phyloP scores from a whole-genome alignment of 176 grass and related monocot genomes.

The Dendrocalamus sinicus region DNA sequence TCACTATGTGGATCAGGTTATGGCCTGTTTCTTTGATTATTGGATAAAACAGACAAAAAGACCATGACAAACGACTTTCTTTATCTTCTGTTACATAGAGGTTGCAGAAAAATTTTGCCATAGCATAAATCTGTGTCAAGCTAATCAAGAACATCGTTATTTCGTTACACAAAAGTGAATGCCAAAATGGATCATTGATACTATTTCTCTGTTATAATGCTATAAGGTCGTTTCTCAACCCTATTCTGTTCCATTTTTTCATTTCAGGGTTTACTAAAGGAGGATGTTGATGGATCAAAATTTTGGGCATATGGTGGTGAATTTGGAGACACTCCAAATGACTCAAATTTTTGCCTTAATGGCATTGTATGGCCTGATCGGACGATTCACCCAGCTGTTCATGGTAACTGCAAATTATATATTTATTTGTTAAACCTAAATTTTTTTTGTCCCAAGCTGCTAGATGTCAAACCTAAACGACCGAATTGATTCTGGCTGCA shows the following conservation, averaged over 20 bases:
- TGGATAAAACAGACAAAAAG: not conserved
- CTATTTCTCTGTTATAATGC: not conserved
- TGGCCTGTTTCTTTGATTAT: slow-evolving; percentile 1
- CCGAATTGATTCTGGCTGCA: slow-evolving; percentile 53
- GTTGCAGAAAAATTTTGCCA: not conserved
- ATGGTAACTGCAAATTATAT: slow-evolving; percentile 61
- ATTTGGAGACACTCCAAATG: slow-evolving; percentile 92
- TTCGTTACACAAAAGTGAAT: not conserved
- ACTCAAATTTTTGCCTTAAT: slow-evolving; percentile 92
- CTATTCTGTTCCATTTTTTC: not conserved
- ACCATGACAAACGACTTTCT: not conserved
- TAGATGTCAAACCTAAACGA: slow-evolving; percentile 33
- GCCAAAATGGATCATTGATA: not conserved
- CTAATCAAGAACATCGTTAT: not conserved
- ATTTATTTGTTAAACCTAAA: not conserved
- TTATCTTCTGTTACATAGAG: slow-evolving; percentile 5
- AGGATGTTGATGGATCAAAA: slow-evolving; percentile 66
- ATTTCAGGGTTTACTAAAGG: slow-evolving; percentile 80
- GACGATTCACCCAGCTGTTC: slow-evolving; percentile 81
- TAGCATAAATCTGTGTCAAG: not conserved
- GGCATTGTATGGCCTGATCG: slow-evolving; percentile 95
- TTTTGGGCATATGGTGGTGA: slow-evolving; percentile 97
- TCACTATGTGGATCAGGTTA: not conserved
- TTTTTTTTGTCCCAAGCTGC: not conserved
- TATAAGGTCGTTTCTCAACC: slow-evolving; percentile 8